Conservation (phyloP, 805 yeast species). For the Candida tammaniensis region DNA sequence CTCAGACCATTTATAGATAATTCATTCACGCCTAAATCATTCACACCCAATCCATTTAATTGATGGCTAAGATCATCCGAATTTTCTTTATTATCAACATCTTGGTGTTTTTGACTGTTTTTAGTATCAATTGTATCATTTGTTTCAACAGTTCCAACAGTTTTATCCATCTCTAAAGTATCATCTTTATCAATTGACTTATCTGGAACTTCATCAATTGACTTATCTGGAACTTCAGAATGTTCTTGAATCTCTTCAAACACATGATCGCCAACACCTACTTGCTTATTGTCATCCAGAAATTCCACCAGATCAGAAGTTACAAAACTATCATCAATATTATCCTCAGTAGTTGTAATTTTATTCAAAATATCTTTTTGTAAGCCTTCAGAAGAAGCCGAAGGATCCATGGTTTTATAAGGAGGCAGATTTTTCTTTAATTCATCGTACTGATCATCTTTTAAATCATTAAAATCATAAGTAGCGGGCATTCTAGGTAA, state of each 20-base stretch:
- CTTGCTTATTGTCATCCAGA: slow-evolving; percentile 7
- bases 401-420: slow-evolving; percentile 47
- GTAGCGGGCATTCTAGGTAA: slow-evolving; percentile 25
- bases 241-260: slow-evolving; percentile 7
- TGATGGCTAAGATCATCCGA: not conserved
- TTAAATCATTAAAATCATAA: slow-evolving; percentile 20
- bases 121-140: no score
- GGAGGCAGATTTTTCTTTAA: slow-evolving; percentile 8
- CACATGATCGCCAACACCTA: no score
- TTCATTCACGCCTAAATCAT: not conserved
- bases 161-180: slow-evolving; percentile 1
- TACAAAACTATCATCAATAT: slow-evolving; percentile 23
- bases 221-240: slow-evolving; percentile 4
- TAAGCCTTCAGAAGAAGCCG: slow-evolving; percentile 30
- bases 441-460: slow-evolving; percentile 5
- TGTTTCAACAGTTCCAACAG: no score
- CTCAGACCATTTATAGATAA: not conserved
- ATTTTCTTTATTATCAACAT: slow-evolving; percentile 3
- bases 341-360: slow-evolving; percentile 31
- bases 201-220: not conserved
- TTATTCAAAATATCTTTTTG: slow-evolving; percentile 24
- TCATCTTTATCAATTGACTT: not conserved
- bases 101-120: no score
- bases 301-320: slow-evolving; percentile 8
- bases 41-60: no score